Evolutionary conservation across 805 yeast species (phyloP).

Genomic region (Kockiozyma suomiensis): DNA sequence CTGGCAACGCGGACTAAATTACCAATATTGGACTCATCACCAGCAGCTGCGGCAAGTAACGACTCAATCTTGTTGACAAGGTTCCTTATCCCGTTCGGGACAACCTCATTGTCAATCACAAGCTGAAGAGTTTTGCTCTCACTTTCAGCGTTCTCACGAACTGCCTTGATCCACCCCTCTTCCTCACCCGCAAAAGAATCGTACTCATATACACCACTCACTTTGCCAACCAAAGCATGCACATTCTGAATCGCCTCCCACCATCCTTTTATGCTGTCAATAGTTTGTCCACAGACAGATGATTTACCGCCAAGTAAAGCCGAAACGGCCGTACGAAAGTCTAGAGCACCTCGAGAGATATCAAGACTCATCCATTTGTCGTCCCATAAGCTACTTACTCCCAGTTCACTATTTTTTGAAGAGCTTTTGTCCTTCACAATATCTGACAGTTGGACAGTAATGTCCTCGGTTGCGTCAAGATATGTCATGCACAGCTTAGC

Average conservation of each 20-base stretch:
- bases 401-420: background rate
- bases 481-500: conserved; percentile 6
- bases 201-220: conserved; percentile 21
- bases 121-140: background rate
- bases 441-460: background rate
- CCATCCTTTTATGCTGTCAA: conserved; percentile 17
- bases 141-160: conserved; percentile 6
- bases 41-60: background rate
- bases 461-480: conserved; percentile 1
- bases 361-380: conserved; percentile 28
- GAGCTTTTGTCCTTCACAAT: background rate
- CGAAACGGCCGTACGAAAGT: conserved; percentile 23
- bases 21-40: conserved; percentile 8
- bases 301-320: conserved; percentile 14
- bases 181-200: conserved; percentile 12
- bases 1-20: conserved; percentile 18
- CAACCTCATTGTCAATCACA: conserved; percentile 13
- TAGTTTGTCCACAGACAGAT: background rate
- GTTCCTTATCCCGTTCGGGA: conserved; percentile 12
- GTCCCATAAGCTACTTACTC: conserved; percentile 21
- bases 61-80: conserved; percentile 3
- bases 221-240: background rate
- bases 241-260: conserved; percentile 9
- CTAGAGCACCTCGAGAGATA: conserved; percentile 27
- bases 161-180: conserved; percentile 17